Percentiles rank a stretch among this genome's conserved stretches.
Evolutionary conservation across 2,329 filamentous ascomycete species (phyloP).

Genomic region (Exophiala viscosa): DNA sequence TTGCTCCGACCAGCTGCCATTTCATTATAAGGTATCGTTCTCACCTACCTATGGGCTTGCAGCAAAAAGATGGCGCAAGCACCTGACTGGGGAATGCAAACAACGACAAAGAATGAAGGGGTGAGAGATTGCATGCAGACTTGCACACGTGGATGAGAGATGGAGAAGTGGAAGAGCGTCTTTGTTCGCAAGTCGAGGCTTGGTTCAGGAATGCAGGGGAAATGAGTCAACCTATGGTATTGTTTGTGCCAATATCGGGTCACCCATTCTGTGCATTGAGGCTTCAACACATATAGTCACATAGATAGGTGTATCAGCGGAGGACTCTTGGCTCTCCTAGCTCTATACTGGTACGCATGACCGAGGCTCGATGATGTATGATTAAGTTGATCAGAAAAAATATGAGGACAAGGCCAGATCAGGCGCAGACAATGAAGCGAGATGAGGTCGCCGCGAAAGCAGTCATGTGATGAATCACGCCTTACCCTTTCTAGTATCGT

Average conservation of each 20-base stretch:
- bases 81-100: conserved; percentile 4
- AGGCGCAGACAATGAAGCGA: background rate
- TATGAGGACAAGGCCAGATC: background rate
- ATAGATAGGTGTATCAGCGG: too few relatives aligned
- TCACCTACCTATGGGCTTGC: background rate
- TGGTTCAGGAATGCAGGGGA: background rate
- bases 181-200: conserved; percentile 9
- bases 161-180: conserved; percentile 8
- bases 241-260: conserved; percentile 4
- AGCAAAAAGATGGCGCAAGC: conserved; percentile 1
- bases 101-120: conserved; percentile 7
- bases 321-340: too few relatives aligned
- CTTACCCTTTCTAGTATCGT: background rate
- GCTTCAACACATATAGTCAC: too few relatives aligned
- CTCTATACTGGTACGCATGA: too few relatives aligned
- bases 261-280: too few relatives aligned
- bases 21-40: background rate
- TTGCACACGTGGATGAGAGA: conserved; percentile 12
- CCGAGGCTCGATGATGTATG: too few relatives aligned
- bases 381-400: too few relatives aligned
- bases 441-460: background rate
- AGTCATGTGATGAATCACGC: background rate
- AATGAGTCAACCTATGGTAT: background rate
- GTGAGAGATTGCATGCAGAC: conserved; percentile 1
- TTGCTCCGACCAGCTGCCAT: background rate